Conservation (phyloP, 2,329 filamentous ascomycete genomes). For the Penicillium sp. region DNA sequence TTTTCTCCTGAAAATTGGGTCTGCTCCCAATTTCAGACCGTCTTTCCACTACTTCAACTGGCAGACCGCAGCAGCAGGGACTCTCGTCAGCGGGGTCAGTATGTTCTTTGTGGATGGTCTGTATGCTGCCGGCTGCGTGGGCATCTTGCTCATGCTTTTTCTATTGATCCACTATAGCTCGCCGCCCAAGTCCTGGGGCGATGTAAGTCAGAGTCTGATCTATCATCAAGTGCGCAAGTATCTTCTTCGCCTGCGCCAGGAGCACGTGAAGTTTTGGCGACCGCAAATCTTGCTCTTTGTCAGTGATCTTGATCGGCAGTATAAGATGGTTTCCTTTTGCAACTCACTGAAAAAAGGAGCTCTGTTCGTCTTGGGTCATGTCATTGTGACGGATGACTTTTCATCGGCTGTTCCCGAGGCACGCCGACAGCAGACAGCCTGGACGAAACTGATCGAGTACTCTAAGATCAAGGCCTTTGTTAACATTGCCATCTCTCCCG, state of each 20-base stretch:
- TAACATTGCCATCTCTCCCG: slow-evolving; percentile 78
- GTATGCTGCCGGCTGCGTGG: slow-evolving; percentile 73
- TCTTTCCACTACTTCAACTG: slow-evolving; percentile 88
- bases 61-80: slow-evolving; percentile 73
- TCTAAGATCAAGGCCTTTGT: slow-evolving; percentile 87
- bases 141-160: slow-evolving; percentile 72
- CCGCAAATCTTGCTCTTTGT: slow-evolving; percentile 82
- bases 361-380: slow-evolving; percentile 80
- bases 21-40: slow-evolving; percentile 82
- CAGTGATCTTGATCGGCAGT: slow-evolving; percentile 77
- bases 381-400: slow-evolving; percentile 83
- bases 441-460: slow-evolving; percentile 84
- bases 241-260: slow-evolving; percentile 73
- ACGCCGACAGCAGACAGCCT: slow-evolving; percentile 73
- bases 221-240: slow-evolving; percentile 89
- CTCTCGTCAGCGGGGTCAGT: slow-evolving; percentile 70
- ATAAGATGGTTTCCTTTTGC: slow-evolving; percentile 82
- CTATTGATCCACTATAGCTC: slow-evolving; percentile 80
- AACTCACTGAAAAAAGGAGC: slow-evolving; percentile 87
- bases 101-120: slow-evolving; percentile 90
- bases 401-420: slow-evolving; percentile 74
- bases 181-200: slow-evolving; percentile 84
- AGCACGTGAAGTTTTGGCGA: slow-evolving; percentile 92
- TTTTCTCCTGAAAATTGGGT: slow-evolving; percentile 80
- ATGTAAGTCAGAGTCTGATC: slow-evolving; percentile 84